These are phyloP conservation scores for Hypomyces rosellus DNA, from an alignment of 2,329 filamentous ascomycete genomes.

Conservation along the genomic window DNA sequence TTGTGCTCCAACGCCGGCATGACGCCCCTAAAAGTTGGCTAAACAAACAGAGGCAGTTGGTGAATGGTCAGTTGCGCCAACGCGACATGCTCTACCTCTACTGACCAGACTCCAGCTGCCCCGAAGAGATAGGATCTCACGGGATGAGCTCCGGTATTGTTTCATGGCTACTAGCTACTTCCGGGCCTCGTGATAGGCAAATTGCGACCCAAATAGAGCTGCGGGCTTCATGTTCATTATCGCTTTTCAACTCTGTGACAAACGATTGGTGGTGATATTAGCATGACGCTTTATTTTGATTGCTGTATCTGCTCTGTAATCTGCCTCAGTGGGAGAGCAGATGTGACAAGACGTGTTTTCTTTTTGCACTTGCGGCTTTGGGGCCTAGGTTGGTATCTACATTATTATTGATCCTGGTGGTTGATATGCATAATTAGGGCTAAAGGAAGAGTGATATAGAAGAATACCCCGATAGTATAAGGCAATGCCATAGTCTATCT, in stretches of 20 bases:
- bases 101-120: conserved; percentile 38
- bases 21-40: conserved; percentile 77
- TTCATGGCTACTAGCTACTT: conserved; percentile 1
- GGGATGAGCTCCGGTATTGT: conserved; percentile 20
- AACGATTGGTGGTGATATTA: neutral
- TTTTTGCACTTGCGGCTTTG: neutral
- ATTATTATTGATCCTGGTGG: too few species aligned
- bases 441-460: too few species aligned
- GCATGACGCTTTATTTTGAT: neutral
- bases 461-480: too few species aligned
- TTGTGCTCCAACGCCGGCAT: conserved; percentile 67
- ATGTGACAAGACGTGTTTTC: neutral
- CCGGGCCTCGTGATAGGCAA: neutral
- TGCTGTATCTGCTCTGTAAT: neutral
- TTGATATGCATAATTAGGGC: too few species aligned
- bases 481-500: too few species aligned
- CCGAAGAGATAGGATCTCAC: conserved; percentile 39
- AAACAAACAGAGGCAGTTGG: conserved; percentile 71
- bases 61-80: conserved; percentile 49
- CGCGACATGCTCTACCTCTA: conserved; percentile 39
- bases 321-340: neutral
- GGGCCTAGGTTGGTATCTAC: neutral
- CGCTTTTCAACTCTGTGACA: neutral
- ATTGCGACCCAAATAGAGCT: too few species aligned
- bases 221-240: neutral